A percentile compares a stretch with the other conserved stretches of the same genome.
These are phyloP conservation scores for Erodium trifolium DNA, from an alignment of 441 rosid species.

Conservation along the genomic window DNA sequence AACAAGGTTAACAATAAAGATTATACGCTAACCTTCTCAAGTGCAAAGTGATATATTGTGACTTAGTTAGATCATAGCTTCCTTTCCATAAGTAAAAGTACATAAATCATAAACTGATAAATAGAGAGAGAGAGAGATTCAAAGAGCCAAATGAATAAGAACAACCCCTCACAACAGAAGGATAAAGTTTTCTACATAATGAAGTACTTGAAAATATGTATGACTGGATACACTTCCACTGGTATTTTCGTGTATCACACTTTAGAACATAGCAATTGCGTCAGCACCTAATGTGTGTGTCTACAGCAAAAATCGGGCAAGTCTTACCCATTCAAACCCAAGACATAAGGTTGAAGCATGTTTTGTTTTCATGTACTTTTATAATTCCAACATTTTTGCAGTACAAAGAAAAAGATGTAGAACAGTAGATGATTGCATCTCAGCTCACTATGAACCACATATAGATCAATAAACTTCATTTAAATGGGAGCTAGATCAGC, in stretches of 20 bases:
- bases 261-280: neutral
- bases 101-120: neutral
- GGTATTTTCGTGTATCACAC: neutral
- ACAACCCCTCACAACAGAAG: neutral
- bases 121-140: neutral
- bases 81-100: neutral
- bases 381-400: too few relatives aligned
- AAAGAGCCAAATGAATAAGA: neutral
- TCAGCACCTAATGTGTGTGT: neutral
- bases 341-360: neutral
- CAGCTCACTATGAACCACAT: neutral
- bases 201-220: neutral
- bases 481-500: neutral
- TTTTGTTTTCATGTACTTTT: too few relatives aligned
- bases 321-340: neutral
- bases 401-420: too few relatives aligned
- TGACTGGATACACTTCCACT: neutral
- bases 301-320: neutral
- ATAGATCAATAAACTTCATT: neutral
- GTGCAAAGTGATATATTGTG: neutral
- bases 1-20: conserved; percentile 14
- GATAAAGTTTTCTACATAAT: neutral
- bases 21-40: conserved; percentile 5
- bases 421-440: neutral
- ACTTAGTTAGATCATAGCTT: conserved; percentile 2